Conservation (phyloP, 352 stramenopile genomes). For the Globisporangium megalacanthum region DNA sequence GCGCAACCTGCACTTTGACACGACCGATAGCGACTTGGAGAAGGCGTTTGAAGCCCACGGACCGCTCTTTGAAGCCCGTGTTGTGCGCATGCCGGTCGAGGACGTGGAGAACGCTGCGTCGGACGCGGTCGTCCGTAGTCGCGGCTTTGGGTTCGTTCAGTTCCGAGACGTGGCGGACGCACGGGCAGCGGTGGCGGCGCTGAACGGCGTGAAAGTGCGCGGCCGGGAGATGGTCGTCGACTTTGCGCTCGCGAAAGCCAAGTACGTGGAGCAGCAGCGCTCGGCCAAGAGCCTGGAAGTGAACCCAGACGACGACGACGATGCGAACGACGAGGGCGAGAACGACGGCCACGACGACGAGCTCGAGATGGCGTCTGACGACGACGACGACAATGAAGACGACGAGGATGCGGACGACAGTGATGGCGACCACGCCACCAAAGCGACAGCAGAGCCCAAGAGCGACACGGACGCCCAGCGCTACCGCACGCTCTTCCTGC, state of each 20-base stretch:
- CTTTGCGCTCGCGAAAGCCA: slow-evolving; percentile 74
- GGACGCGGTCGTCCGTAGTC: slow-evolving; percentile 50
- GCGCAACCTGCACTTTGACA: slow-evolving; percentile 80
- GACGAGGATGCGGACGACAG: slow-evolving; percentile 20
- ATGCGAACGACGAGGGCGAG: slow-evolving; percentile 36
- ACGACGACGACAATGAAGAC: slow-evolving; percentile 31
- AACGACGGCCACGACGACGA: slow-evolving; percentile 35
- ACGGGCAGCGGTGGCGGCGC: slow-evolving; percentile 52
- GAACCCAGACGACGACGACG: slow-evolving; percentile 23
- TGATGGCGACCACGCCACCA: slow-evolving; percentile 15
- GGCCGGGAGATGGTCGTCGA: slow-evolving; percentile 84
- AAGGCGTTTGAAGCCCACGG: slow-evolving; percentile 66
- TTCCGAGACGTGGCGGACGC: slow-evolving; percentile 63
- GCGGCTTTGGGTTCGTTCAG: slow-evolving; percentile 83
- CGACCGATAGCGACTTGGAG: slow-evolving; percentile 62
- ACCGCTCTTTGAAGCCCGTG: slow-evolving; percentile 56
- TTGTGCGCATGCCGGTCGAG: slow-evolving; percentile 74
- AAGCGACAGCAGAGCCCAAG: slow-evolving; percentile 19
- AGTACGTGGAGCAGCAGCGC: slow-evolving; percentile 74
- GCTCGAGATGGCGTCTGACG: slow-evolving; percentile 43
- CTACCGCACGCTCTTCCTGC: slow-evolving; percentile 79
- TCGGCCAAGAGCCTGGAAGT: slow-evolving; percentile 24
- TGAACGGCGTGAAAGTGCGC: slow-evolving; percentile 77
- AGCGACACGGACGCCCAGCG: slow-evolving; percentile 73
- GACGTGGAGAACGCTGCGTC: slow-evolving; percentile 24